phyloP scores from a whole-genome alignment of 2,329 filamentous ascomycete species.

The Claviceps humidiphila region DNA sequence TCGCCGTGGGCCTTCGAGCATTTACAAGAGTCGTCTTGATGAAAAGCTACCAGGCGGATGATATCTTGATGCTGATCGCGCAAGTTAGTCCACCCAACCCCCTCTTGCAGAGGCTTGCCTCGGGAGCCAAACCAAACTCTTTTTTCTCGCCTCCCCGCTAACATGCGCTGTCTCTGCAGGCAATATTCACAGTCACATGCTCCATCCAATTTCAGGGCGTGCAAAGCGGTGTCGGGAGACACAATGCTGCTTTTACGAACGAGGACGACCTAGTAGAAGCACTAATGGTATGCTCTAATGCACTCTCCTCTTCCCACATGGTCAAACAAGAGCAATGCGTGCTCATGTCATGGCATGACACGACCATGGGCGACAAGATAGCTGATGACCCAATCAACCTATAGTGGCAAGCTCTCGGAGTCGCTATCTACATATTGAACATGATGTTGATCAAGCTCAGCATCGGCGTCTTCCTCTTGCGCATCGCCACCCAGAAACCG shows the following conservation, averaged over 20 bases:
- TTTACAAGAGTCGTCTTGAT: slow-evolving; percentile 31
- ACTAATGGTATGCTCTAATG: slow-evolving; percentile 25
- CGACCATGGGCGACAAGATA: not conserved
- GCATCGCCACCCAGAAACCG: slow-evolving; percentile 29
- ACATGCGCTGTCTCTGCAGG: slow-evolving; percentile 13
- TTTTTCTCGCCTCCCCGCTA: not conserved
- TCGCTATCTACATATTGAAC: slow-evolving; percentile 34
- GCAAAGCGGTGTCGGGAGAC: slow-evolving; percentile 29
- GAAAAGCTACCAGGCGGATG: slow-evolving; percentile 32
- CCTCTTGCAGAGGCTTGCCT: not conserved
- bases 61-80: slow-evolving; percentile 39
- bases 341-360: not conserved
- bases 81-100: slow-evolving; percentile 21
- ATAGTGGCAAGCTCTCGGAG: slow-evolving; percentile 38
- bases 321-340: no score
- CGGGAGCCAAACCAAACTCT: not conserved
- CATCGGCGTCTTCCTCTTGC: slow-evolving; percentile 38
- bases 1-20: slow-evolving; percentile 28
- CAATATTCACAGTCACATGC: slow-evolving; percentile 34
- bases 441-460: slow-evolving; percentile 47
- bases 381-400: not conserved
- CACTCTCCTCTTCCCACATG: not conserved
- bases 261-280: slow-evolving; percentile 27
- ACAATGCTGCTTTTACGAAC: slow-evolving; percentile 31
- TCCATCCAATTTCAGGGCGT: slow-evolving; percentile 31